Evolutionary conservation across 306 rosid species (phyloP), one percentile per base, ranked within the genome.

Genomic region (Pachyrhizus erosus): DNA sequence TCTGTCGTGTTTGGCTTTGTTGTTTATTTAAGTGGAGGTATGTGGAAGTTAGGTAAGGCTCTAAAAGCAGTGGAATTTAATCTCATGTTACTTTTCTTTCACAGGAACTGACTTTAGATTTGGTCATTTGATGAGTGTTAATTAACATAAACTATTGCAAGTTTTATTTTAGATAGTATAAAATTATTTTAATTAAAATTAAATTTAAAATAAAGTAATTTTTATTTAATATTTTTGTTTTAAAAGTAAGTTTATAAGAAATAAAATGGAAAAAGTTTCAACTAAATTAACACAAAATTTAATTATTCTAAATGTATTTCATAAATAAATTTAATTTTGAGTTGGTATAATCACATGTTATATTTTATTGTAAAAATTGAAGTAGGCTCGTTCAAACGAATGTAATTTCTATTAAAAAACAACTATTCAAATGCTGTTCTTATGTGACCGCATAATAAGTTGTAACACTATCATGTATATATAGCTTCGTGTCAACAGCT

Each of bases 21-120:
- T 72, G 78, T 76, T 52, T 61, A 80, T 84, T 73, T 77, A 77
- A 80, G 79, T 71, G 83, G 55, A 70, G 37, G 67, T 14, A 14
- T 37, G 45, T 62, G 18, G 34, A 64, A 71, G 85, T 73, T 77
- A 60, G 81, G 87, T 58, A 68, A 60, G 61, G 73, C 52, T 67
- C 37, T 23, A 76, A 71, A 80, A 75, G 79, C 17, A 39, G 6
- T 26, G 23, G 21, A 2, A 23, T 70, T 42, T 43, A 42, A 55
- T 42, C 74, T 8, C 5, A 1, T 21, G 5, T 15, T 6, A 45
- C 37, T 45, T 70, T 45, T 43, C 39, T 42, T 79, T 57, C 21
- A 54, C 42, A 21, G 2, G 17, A 46, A 1, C 58, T 31, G n/a
- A 6, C 18, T 51, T 27, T 70, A 51, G 85, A 49, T 57, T 78